Conservation (phyloP, 352 stramenopile genomes). For the Pythium utonaiense region DNA sequence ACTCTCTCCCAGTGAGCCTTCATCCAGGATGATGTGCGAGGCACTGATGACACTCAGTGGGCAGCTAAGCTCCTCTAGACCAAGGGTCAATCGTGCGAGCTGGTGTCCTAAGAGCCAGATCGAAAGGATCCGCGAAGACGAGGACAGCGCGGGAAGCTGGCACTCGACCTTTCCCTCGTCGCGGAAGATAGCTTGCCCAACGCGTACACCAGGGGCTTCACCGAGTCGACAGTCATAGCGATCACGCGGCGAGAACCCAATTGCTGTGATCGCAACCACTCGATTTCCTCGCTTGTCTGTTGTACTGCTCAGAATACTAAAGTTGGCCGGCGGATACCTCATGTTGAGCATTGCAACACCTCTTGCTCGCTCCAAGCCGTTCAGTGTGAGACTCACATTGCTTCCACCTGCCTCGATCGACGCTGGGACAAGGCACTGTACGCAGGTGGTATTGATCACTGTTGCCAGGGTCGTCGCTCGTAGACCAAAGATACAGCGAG, state of each 20-base stretch:
- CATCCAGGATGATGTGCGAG: constrained; percentile 5
- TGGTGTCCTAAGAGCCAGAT: constrained; percentile 11
- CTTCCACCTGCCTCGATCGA: not conserved
- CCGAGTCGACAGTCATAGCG: constrained; percentile 19
- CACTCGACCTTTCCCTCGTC: constrained; percentile 11
- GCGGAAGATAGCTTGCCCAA: not conserved
- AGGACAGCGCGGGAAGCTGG: not conserved
- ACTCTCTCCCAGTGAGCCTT: not conserved
- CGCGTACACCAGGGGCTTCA: not conserved
- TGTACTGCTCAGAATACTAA: constrained; percentile 1
- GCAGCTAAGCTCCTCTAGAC: not conserved
- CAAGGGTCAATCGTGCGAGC: constrained; percentile 1
- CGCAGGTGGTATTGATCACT: constrained; percentile 16
- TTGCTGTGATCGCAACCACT: not conserved
- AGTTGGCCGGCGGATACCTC: constrained; percentile 12
- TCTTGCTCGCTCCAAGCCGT: constrained; percentile 16
- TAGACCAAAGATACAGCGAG: constrained; percentile 16
- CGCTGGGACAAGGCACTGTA: constrained; percentile 20
- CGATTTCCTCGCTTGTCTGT: not conserved
- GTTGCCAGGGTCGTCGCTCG: constrained; percentile 11
- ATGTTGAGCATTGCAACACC: not conserved
- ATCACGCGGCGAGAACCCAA: constrained; percentile 4
- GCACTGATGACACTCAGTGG: not conserved
- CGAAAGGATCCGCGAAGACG: not conserved
- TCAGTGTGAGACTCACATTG: constrained; percentile 15